Conservation (phyloP, 345 rosid genomes). For the Moringa oleifera region DNA sequence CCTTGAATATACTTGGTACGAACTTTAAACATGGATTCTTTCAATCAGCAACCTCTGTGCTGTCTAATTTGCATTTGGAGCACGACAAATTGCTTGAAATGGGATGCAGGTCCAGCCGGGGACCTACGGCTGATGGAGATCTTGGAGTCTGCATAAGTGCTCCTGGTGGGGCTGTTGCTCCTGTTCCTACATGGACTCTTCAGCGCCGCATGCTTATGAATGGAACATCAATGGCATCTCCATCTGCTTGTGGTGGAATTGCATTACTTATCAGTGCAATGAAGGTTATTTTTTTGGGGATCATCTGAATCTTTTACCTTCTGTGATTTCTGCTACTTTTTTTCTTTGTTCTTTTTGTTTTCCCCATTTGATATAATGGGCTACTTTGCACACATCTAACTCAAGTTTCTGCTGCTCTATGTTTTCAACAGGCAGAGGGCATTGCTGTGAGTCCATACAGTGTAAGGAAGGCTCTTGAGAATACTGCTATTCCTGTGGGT, state of each 20-base stretch:
- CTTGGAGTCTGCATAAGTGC: conserved; percentile 94
- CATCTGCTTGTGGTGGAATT: conserved; percentile 98
- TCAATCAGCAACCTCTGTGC: background rate
- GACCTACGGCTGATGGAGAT: conserved; percentile 97
- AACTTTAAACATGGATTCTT: conserved; percentile 7
- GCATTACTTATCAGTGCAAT: conserved; percentile 90
- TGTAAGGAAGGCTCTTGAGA: conserved; percentile 89
- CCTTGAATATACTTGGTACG: conserved; percentile 89
- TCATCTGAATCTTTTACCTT: conserved; percentile 12
- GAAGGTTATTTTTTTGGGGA: conserved; percentile 63
- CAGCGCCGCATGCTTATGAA: conserved; percentile 98
- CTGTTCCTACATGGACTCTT: conserved; percentile 99
- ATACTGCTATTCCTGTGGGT: conserved; percentile 72
- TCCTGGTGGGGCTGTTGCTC: conserved; percentile 99
- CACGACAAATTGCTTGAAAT: conserved; percentile 18
- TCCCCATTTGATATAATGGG: conserved; percentile 8
- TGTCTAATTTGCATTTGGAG: conserved; percentile 17
- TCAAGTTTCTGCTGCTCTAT: conserved; percentile 19
- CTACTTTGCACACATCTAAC: conserved; percentile 4
- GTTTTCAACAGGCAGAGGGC: conserved; percentile 59
- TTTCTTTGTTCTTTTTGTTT: conserved; percentile 5
- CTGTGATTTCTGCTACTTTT: conserved; percentile 4
- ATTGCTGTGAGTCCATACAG: conserved; percentile 79
- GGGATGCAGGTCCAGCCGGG: conserved; percentile 89
- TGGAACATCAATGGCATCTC: conserved; percentile 99